phyloP scores from a whole-genome alignment of 1,139 yeast genomes.

The Yamadazyma diddensiae region DNA sequence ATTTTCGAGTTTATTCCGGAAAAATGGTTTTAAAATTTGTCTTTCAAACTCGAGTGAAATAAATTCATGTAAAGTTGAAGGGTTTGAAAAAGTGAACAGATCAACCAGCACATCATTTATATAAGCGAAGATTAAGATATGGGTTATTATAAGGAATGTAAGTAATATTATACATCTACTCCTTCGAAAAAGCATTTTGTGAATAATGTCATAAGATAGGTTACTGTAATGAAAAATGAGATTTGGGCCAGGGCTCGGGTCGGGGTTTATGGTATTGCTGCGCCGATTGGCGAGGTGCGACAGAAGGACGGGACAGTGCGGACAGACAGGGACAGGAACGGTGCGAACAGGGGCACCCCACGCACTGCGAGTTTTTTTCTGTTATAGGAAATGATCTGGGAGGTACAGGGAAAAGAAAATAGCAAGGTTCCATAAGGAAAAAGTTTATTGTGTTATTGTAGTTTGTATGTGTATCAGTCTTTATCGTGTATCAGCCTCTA shows the following conservation, averaged over 20 bases:
- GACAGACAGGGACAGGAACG: background rate
- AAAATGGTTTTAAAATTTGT: constrained; percentile 5
- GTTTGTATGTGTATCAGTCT: too few relatives aligned
- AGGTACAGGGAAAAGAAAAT: too few relatives aligned
- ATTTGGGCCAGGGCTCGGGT: too few relatives aligned
- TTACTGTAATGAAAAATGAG: constrained; percentile 1
- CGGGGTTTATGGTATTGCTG: too few relatives aligned
- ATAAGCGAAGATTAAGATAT: constrained; percentile 14
- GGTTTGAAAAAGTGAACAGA: constrained; percentile 1
- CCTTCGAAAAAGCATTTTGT: constrained; percentile 15
- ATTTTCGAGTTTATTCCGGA: constrained; percentile 4
- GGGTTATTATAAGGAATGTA: constrained; percentile 16
- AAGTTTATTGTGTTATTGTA: too few relatives aligned
- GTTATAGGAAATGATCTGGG: too few relatives aligned
- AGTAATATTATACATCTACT: constrained; percentile 18
- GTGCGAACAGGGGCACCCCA: too few relatives aligned
- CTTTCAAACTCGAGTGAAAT: constrained; percentile 3
- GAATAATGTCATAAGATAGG: background rate
- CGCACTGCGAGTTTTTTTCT: background rate
- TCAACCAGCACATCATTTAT: constrained; percentile 12
- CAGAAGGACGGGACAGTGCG: too few relatives aligned
- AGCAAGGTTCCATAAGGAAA: too few relatives aligned
- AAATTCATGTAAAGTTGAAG: too few relatives aligned
- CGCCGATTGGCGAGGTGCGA: background rate
- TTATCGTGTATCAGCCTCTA: too few relatives aligned